phyloP scores from a whole-genome alignment of 2,329 filamentous ascomycete genomes.

The Fusarium humuli region DNA sequence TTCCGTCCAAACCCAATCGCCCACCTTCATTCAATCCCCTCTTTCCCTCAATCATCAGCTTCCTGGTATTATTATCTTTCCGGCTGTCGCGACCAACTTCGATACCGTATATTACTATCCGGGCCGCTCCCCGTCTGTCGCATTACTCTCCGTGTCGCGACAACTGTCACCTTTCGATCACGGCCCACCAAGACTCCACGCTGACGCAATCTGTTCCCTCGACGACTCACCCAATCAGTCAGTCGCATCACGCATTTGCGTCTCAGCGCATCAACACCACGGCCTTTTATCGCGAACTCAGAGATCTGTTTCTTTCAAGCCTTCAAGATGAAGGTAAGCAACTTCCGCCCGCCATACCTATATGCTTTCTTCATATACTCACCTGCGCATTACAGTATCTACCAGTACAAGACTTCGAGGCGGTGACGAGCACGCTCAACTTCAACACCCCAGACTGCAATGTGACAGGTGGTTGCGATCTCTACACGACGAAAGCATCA shows the following conservation, averaged over 20 bases:
- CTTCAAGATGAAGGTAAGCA: slow-evolving; percentile 55
- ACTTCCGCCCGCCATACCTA: neutral
- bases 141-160: slow-evolving; percentile 35
- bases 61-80: slow-evolving; percentile 15
- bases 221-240: slow-evolving; percentile 29
- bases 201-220: slow-evolving; percentile 48
- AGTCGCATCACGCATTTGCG: slow-evolving; percentile 27
- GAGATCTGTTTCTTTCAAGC: slow-evolving; percentile 3
- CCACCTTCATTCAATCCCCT: slow-evolving; percentile 11
- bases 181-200: slow-evolving; percentile 46
- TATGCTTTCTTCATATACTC: slow-evolving; percentile 24
- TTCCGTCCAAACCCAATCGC: slow-evolving; percentile 6
- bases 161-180: slow-evolving; percentile 31
- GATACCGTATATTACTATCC: neutral
- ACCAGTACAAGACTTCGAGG: slow-evolving; percentile 89
- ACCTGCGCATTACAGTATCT: slow-evolving; percentile 74
- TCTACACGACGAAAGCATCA: slow-evolving; percentile 97
- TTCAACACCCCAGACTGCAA: slow-evolving; percentile 95
- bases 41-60: slow-evolving; percentile 25
- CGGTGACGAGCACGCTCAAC: slow-evolving; percentile 91
- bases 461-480: slow-evolving; percentile 91
- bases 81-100: slow-evolving; percentile 22
- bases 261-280: slow-evolving; percentile 17
- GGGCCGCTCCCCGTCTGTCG: slow-evolving; percentile 2
- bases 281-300: slow-evolving; percentile 2